A percentile compares a stretch with the other conserved stretches of the same genome.
Evolutionary conservation across 768 basidiomycete genomes (phyloP).

Genomic region (Tulasnella sp.): DNA sequence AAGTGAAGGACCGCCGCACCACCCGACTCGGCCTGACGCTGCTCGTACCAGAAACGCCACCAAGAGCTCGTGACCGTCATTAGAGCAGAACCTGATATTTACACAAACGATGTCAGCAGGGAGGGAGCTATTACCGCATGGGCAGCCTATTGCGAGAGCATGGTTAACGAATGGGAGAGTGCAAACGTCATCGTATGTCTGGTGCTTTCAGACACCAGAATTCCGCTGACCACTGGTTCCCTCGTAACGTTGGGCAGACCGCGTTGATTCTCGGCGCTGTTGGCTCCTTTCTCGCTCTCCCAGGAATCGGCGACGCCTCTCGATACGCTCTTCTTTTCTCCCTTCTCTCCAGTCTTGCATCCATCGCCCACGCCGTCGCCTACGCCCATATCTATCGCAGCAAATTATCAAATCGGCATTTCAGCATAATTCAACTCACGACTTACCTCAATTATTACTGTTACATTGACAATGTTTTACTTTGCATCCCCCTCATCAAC

Average conservation of each 20-base stretch:
- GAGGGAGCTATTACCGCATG: slow-evolving; percentile 27
- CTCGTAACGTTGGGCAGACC: not conserved
- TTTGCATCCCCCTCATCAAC: slow-evolving; percentile 27
- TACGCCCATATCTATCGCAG: slow-evolving; percentile 27
- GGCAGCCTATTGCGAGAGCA: slow-evolving; percentile 22
- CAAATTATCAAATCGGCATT: slow-evolving; percentile 26
- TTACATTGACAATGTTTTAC: slow-evolving; percentile 24
- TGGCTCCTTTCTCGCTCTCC: slow-evolving; percentile 28
- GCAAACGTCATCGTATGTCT: slow-evolving; percentile 29
- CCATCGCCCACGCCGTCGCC: slow-evolving; percentile 27
- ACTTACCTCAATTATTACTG: slow-evolving; percentile 30
- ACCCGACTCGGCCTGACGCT: not conserved
- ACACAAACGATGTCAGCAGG: slow-evolving; percentile 18
- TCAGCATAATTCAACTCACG: slow-evolving; percentile 29
- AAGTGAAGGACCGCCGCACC: not conserved
- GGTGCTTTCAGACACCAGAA: not conserved
- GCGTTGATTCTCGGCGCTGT: slow-evolving; percentile 27
- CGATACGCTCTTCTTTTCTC: slow-evolving; percentile 29
- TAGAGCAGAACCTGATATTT: slow-evolving; percentile 16
- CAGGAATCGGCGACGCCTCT: slow-evolving; percentile 21
- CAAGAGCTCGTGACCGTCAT: slow-evolving; percentile 2
- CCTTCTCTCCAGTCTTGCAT: slow-evolving; percentile 28
- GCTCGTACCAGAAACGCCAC: not conserved
- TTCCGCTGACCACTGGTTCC: not conserved
- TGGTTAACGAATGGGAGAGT: slow-evolving; percentile 32